phyloP scores from a whole-genome alignment of 2,329 filamentous ascomycete genomes.

The Colletotrichum sp. region DNA sequence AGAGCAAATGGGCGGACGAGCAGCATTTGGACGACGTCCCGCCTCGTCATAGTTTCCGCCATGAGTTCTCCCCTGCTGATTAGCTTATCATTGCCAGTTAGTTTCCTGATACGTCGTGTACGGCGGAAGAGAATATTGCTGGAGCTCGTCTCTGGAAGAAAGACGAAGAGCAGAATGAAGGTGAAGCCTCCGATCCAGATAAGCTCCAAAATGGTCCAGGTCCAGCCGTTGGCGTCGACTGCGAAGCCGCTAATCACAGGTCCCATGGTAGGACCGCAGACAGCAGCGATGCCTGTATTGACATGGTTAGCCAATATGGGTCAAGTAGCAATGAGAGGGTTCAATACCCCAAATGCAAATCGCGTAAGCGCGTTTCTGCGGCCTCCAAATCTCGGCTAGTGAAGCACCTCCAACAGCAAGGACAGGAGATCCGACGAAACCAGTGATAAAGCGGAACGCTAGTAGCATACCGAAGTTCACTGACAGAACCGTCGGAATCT shows the following conservation, averaged over 20 bases:
- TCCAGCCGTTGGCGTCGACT: conserved; percentile 22
- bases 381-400: conserved; percentile 16
- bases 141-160: conserved; percentile 27
- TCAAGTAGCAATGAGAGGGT: fast-evolving
- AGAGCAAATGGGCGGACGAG: conserved; percentile 34
- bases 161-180: conserved; percentile 26
- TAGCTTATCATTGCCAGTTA: conserved; percentile 14
- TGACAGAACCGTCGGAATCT: not conserved
- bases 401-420: conserved; percentile 15
- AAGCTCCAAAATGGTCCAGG: conserved; percentile 28
- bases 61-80: conserved; percentile 9
- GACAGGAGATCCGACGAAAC: conserved; percentile 15
- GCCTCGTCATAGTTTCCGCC: conserved; percentile 15
- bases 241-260: conserved; percentile 8
- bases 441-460: conserved; percentile 11
- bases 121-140: conserved; percentile 26
- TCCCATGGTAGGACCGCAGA: conserved; percentile 7
- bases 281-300: not conserved
- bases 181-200: conserved; percentile 23
- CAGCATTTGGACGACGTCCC: conserved; percentile 23
- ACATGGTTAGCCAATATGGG: fast-evolving
- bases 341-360: not conserved
- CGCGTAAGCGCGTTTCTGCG: conserved; percentile 10
- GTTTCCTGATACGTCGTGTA: conserved; percentile 18
- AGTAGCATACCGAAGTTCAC: conserved; percentile 10